Conservation (phyloP, 371 early-diverging fungal species). For the Syncephalis fuscata region DNA sequence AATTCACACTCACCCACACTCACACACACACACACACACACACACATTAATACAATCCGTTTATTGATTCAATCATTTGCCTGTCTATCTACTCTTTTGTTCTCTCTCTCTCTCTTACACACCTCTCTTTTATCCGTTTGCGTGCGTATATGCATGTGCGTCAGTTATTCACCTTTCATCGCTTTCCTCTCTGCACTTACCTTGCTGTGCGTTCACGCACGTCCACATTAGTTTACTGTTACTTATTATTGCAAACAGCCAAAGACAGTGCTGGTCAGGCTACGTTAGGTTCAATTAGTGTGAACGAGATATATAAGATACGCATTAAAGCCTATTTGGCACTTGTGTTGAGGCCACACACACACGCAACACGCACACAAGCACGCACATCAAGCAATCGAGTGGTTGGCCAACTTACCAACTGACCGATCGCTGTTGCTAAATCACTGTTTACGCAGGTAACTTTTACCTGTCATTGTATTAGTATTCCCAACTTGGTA, state of each 20-base stretch:
- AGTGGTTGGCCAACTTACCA: no score
- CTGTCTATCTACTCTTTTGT: background rate
- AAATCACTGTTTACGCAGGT: background rate
- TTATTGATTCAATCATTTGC: no score
- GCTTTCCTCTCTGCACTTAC: background rate
- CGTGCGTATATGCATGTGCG: background rate
- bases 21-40: slow-evolving; percentile 1
- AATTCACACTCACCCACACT: background rate
- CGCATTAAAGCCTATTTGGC: no score
- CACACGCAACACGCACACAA: no score
- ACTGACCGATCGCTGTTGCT: no score
- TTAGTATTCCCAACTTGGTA: background rate
- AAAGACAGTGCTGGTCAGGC: no score
- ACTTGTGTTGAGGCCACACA: no score
- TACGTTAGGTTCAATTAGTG: no score
- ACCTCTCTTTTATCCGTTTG: background rate
- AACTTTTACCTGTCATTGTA: background rate
- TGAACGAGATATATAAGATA: no score
- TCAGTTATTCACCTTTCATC: background rate
- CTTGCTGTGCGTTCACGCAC: background rate
- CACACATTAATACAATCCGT: background rate
- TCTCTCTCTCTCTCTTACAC: background rate
- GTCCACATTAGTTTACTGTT: background rate
- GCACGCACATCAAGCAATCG: no score
- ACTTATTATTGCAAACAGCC: no score